Conservation (phyloP, 192 early-diverging fungal species). For the Thoreauomyces humboldtii region DNA sequence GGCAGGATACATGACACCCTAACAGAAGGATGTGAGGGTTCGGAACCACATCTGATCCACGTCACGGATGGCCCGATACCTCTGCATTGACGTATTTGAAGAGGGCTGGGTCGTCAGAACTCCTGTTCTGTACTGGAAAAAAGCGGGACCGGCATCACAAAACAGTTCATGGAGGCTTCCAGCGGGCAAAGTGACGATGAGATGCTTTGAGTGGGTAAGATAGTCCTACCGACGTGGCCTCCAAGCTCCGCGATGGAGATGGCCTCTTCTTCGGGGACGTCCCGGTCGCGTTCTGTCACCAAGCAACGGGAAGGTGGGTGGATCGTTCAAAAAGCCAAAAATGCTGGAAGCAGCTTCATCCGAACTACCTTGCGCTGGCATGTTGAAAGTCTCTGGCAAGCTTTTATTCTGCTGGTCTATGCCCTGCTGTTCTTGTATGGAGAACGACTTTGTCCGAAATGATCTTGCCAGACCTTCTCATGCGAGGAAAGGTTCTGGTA, state of each 20-base stretch:
- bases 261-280: not conserved
- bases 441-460: no score
- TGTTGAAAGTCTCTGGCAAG: no score
- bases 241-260: slow-evolving; percentile 1
- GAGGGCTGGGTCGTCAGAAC: not conserved
- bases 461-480: no score
- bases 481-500: no score
- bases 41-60: not conserved
- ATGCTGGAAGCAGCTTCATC: no score
- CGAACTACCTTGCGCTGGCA: no score
- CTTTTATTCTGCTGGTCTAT: no score
- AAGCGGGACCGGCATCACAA: not conserved
- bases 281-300: not conserved
- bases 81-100: slow-evolving; percentile 5
- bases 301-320: no score
- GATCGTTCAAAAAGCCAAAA: no score
- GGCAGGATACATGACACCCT: slow-evolving; percentile 5
- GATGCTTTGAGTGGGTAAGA: no score
- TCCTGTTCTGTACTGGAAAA: not conserved
- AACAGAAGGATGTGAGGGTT: not conserved
- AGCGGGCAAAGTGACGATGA: not conserved
- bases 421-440: no score
- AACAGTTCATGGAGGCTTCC: not conserved
- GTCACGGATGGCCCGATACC: not conserved
- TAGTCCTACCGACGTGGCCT: slow-evolving; percentile 1